Percentiles rank a stretch among this genome's conserved stretches.
These are phyloP conservation scores for Triticum monococcum DNA, from an alignment of 176 grass and related monocot species.

Conservation along the genomic window DNA sequence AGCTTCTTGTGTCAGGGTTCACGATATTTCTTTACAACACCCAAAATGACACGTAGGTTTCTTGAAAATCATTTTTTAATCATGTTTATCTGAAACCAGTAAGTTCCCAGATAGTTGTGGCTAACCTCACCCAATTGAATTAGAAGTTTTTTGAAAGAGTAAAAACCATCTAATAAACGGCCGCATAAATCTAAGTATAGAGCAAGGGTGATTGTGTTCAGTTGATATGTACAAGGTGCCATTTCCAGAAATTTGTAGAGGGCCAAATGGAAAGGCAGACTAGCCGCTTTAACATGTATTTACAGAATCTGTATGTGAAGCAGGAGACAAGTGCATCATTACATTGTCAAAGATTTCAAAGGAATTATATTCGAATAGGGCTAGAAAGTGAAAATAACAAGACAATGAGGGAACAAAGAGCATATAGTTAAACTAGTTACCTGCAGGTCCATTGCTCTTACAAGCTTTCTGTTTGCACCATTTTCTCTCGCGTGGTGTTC, in stretches of 20 bases:
- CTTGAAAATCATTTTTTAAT: neutral
- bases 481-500: neutral
- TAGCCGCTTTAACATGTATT: constrained; percentile 6
- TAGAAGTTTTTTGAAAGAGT: neutral
- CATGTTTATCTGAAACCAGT: neutral
- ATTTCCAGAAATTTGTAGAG: constrained; percentile 1
- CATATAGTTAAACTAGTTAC: constrained; percentile 17
- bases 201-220: neutral
- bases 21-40: neutral
- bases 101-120: constrained; percentile 1
- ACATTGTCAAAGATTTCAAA: neutral
- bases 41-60: neutral
- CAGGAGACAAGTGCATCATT: neutral
- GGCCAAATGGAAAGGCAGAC: neutral
- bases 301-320: constrained; percentile 18
- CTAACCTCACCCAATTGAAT: neutral
- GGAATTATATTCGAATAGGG: neutral
- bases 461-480: constrained; percentile 9
- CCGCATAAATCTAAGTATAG: neutral
- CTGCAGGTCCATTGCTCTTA: constrained; percentile 7
- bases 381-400: constrained; percentile 6
- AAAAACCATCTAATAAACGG: neutral
- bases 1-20: neutral
- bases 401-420: neutral
- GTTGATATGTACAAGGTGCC: constrained; percentile 3